Base-by-base conservation (phyloP, 345 rosid genomes). In the Clausena lansium region DNA sequence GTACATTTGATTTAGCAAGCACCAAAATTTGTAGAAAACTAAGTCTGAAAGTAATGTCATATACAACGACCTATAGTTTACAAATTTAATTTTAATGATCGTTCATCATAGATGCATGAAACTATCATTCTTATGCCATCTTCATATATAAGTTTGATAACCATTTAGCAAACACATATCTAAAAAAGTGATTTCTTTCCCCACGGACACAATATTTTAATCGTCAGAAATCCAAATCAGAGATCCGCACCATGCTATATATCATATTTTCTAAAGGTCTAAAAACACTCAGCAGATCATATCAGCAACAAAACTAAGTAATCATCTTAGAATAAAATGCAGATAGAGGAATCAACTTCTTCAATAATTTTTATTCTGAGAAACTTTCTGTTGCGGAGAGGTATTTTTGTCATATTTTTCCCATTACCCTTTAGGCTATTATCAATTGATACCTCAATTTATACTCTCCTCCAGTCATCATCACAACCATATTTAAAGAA, bases 191-290 rank as follows among this genome's bases (percentile, higher is more conserved):
- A 41, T 30, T 50, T 77, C 68, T 74, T 41, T n/a, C 55, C 8
- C 30, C 24, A 57, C 20, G 13, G 41, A 52, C 14, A 28, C 4
- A 25, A 27, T 15, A 59, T 14, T 8, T 27, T 59, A 36, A 5
- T 11, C 20, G 27, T 60, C 33, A 74, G 54, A 61, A 60, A 74
- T 19, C 45, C 55, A 74, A 58, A 74, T 57, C 24, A 73, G 65
- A 60, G 47, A 61, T 61, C 36, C 30, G 19, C 36, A 17, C 17
- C 35, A 61, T 41, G 35, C 50, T 24, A 20, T 11, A 45, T 36
- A 62, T 62, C 11, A 61, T 10, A 74, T 36, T 39, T n/a, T 24
- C 38, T 33, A n/a, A 73, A 50, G 14, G 28, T 60, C 20, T n/a
- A 38, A 50, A 11, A 25, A 36, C 4, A 28, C 38, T 7, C 1